Percentiles rank a stretch among this genome's conserved stretches.
Conservation (phyloP, 192 early-diverging fungal species). For the Gamsiella multidivaricata region DNA sequence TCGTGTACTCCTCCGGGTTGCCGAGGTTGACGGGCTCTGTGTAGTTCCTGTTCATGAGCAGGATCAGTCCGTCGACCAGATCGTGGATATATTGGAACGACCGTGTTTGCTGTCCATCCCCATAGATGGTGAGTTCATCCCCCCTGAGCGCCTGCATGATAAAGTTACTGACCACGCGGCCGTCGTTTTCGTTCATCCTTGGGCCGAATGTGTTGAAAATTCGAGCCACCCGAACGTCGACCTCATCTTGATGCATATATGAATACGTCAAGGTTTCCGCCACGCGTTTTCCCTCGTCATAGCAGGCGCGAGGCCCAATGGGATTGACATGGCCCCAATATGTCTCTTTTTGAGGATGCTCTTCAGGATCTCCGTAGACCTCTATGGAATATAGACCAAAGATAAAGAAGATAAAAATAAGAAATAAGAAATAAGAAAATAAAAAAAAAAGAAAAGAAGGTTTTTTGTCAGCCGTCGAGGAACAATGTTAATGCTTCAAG, state of each 20-base stretch:
- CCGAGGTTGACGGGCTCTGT: conserved; percentile 82
- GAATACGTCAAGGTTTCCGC: conserved; percentile 86
- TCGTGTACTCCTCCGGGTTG: conserved; percentile 88
- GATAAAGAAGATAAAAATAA: not conserved
- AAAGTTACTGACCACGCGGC: conserved; percentile 88
- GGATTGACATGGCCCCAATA: conserved; percentile 86
- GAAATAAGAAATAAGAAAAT: conserved; percentile 14
- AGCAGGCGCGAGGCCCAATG: conserved; percentile 86
- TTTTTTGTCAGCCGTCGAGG: not conserved
- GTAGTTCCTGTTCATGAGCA: conserved; percentile 78
- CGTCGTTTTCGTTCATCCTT: conserved; percentile 85
- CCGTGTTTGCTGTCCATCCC: conserved; percentile 81
- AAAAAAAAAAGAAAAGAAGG: conserved; percentile 8
- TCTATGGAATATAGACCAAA: conserved; percentile 58
- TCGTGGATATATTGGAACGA: conserved; percentile 91
- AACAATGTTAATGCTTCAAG: not conserved
- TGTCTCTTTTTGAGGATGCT: conserved; percentile 86
- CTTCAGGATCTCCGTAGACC: conserved; percentile 88
- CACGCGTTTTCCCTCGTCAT: conserved; percentile 88
- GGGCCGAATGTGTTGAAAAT: conserved; percentile 89
- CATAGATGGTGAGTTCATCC: conserved; percentile 82
- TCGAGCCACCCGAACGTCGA: conserved; percentile 80
- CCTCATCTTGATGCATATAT: conserved; percentile 78
- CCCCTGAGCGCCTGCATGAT: conserved; percentile 85
- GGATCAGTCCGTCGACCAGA: conserved; percentile 83